Percentiles rank a stretch among this genome's conserved stretches.
phyloP scores from a whole-genome alignment of 2,329 filamentous ascomycete species.

The Aspergillus melleus region DNA sequence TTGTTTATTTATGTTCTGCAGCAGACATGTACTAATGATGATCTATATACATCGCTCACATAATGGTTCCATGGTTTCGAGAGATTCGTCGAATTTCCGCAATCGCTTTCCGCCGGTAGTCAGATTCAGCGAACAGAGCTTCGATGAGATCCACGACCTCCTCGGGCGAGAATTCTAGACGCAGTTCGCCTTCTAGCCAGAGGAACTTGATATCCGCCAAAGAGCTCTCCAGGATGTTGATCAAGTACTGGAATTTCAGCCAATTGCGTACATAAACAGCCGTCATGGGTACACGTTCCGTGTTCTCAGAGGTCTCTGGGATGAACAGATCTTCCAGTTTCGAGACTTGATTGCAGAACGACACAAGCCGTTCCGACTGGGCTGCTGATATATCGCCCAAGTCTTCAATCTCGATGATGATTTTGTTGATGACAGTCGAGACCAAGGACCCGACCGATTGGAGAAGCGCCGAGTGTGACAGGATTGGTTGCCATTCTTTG shows the following conservation, averaged over 20 bases:
- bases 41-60: slow-evolving; percentile 5
- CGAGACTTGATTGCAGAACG: slow-evolving; percentile 57
- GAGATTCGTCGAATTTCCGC: slow-evolving; percentile 52
- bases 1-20: not conserved
- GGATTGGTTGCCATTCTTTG: slow-evolving; percentile 56
- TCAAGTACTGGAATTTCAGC: slow-evolving; percentile 65
- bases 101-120: slow-evolving; percentile 59
- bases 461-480: slow-evolving; percentile 61
- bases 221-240: slow-evolving; percentile 63
- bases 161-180: slow-evolving; percentile 60
- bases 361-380: slow-evolving; percentile 60
- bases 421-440: slow-evolving; percentile 57
- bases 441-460: slow-evolving; percentile 62
- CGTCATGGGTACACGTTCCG: slow-evolving; percentile 51
- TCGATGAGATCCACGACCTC: slow-evolving; percentile 65
- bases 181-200: slow-evolving; percentile 65
- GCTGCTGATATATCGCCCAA: slow-evolving; percentile 64
- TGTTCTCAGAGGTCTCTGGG: slow-evolving; percentile 39
- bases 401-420: slow-evolving; percentile 63
- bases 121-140: slow-evolving; percentile 64
- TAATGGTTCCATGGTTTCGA: slow-evolving; percentile 11
- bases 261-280: slow-evolving; percentile 63
- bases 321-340: slow-evolving; percentile 59
- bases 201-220: slow-evolving; percentile 66
- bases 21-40: not conserved